phyloP scores from a whole-genome alignment of 306 rosid species.

The Ormosia semicastrata region DNA sequence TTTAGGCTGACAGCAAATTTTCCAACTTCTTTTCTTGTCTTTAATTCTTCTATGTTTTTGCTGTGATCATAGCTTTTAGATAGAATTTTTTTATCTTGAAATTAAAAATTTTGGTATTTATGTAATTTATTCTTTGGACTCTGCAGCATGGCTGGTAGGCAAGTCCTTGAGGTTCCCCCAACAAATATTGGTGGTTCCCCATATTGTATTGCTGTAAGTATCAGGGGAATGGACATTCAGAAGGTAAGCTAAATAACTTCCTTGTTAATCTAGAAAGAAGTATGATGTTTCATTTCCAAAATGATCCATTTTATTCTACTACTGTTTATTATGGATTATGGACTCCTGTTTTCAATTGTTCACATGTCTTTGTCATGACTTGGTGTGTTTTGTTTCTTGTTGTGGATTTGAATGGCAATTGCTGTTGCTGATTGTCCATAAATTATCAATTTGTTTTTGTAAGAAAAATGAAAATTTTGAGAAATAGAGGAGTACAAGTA shows the following conservation, averaged over 20 bases:
- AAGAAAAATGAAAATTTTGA: not conserved
- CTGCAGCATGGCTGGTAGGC: constrained; percentile 90
- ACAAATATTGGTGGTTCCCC: constrained; percentile 69
- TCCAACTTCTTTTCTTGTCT: not conserved
- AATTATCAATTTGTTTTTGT: not conserved
- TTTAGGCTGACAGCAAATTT: not conserved
- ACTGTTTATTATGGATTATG: not conserved
- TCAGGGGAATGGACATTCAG: constrained; percentile 77
- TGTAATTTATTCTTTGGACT: constrained; percentile 26
- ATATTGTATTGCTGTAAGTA: constrained; percentile 71
- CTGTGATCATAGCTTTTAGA: not conserved
- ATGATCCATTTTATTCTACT: not conserved
- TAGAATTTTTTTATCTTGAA: not conserved
- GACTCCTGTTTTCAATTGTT: not conserved
- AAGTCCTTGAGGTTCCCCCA: constrained; percentile 77
- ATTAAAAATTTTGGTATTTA: not conserved
- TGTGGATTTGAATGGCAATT: not conserved
- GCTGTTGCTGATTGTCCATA: not conserved
- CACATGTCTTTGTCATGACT: not conserved
- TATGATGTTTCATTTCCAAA: not conserved
- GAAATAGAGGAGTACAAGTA: too few species aligned
- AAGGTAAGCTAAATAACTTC: constrained; percentile 51
- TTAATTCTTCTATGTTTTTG: not conserved
- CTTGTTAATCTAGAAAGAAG: not conserved
- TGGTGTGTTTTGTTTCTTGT: not conserved